phyloP scores from a whole-genome alignment of 257 asterid genomes.

The Nicotiana paniculata region DNA sequence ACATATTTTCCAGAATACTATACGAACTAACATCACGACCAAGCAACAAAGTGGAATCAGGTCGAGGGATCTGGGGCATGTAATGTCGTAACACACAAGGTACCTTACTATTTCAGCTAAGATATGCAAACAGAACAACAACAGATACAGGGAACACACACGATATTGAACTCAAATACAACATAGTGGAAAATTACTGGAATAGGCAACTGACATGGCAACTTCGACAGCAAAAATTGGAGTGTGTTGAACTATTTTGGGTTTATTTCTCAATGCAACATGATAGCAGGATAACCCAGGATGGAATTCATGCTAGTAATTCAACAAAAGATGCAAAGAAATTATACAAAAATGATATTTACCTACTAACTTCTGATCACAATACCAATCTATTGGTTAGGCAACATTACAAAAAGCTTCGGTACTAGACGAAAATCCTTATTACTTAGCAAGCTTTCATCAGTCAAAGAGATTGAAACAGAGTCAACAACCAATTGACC shows the following conservation, averaged over 20 bases:
- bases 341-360: no score
- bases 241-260: no score
- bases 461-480: background rate
- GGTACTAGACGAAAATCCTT: background rate
- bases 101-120: background rate
- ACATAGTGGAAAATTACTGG: no score
- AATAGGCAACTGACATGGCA: no score
- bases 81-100: constrained; percentile 16
- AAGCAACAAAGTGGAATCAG: constrained; percentile 59
- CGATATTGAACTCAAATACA: no score
- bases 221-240: no score
- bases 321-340: no score
- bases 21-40: constrained; percentile 84
- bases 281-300: no score
- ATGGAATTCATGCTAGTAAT: no score
- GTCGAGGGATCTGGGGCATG: constrained; percentile 98
- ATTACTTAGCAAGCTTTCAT: background rate
- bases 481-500: background rate
- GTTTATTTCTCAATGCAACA: no score
- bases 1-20: constrained; percentile 77
- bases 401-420: background rate
- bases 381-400: background rate
- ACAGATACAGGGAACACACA: no score
- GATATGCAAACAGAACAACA: no score
- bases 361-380: background rate